phyloP scores from a whole-genome alignment of 2,329 filamentous ascomycete species.

The Neonectria sp. region DNA sequence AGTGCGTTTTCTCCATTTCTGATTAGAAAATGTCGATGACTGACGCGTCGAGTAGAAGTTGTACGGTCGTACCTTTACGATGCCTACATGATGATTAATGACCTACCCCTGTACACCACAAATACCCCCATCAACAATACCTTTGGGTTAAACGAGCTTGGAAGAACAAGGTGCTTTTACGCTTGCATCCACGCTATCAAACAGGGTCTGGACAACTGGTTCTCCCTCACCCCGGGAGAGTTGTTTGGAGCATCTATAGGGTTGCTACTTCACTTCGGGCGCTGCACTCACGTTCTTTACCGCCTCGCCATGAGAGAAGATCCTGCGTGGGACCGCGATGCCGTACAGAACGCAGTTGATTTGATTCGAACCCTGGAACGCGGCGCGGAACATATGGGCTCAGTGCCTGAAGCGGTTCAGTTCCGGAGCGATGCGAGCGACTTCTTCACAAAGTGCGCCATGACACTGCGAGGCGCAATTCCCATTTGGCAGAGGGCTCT shows the following conservation, averaged over 20 bases:
- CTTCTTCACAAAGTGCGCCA: constrained; percentile 19
- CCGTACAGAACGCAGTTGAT: constrained; percentile 51
- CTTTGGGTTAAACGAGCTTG: constrained; percentile 31
- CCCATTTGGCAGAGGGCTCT: constrained; percentile 32
- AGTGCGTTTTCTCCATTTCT: constrained; percentile 44
- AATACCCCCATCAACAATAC: constrained; percentile 22
- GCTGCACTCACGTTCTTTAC: constrained; percentile 50
- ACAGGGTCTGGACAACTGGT: constrained; percentile 50
- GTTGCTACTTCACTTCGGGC: constrained; percentile 51
- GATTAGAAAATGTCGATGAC: not conserved
- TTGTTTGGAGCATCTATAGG: constrained; percentile 49
- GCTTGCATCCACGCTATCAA: constrained; percentile 48
- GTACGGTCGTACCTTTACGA: constrained; percentile 54
- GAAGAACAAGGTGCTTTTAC: constrained; percentile 46
- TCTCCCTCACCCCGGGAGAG: constrained; percentile 42
- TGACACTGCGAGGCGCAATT: constrained; percentile 23
- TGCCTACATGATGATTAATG: constrained; percentile 56
- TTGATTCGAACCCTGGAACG: constrained; percentile 43
- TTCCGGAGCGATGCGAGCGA: constrained; percentile 23
- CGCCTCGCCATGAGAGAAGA: constrained; percentile 52
- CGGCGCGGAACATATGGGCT: constrained; percentile 4
- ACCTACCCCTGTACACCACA: constrained; percentile 49
- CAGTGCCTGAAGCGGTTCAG: constrained; percentile 5
- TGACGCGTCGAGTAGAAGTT: constrained; percentile 46
- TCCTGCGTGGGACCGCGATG: constrained; percentile 56